Conservation (phyloP, 179 eudicot genomes). For the Beta macrorhiza region DNA sequence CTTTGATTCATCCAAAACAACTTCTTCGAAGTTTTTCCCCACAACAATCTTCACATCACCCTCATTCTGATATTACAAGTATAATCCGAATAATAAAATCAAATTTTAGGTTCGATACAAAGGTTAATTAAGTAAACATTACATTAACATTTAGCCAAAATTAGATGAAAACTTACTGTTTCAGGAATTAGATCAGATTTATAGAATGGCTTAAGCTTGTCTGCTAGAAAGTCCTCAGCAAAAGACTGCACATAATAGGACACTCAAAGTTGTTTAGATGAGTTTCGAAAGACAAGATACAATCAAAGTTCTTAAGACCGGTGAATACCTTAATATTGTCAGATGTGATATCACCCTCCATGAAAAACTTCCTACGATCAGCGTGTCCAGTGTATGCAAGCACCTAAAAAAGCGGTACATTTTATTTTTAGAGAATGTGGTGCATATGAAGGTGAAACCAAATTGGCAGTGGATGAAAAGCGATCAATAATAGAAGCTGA, state of each 20-base stretch:
- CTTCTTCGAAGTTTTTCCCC: conserved; percentile 74
- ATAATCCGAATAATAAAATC: not conserved
- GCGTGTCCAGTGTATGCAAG: conserved; percentile 63
- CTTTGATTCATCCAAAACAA: conserved; percentile 80
- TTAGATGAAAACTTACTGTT: conserved; percentile 41
- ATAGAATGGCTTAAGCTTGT: conserved; percentile 71
- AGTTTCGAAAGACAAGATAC: not conserved
- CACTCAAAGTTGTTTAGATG: not conserved
- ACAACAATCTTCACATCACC: conserved; percentile 84
- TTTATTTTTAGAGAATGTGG: not conserved
- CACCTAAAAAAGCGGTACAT: conserved; percentile 36
- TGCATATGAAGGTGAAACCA: no score
- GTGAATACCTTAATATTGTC: conserved; percentile 58
- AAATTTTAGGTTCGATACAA: not conserved
- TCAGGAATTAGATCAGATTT: conserved; percentile 88
- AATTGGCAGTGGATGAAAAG: not conserved
- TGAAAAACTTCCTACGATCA: conserved; percentile 54
- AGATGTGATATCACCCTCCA: conserved; percentile 59
- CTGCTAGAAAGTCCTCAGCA: conserved; percentile 57
- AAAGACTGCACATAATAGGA: conserved; percentile 42
- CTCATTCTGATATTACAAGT: conserved; percentile 47
- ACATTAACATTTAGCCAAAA: no score
- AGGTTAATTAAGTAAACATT: no score
- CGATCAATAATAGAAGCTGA: not conserved
- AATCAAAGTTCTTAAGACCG: not conserved